Base-by-base conservation (phyloP, 2,329 filamentous ascomycete genomes). In the Penicillium polonicum region DNA sequence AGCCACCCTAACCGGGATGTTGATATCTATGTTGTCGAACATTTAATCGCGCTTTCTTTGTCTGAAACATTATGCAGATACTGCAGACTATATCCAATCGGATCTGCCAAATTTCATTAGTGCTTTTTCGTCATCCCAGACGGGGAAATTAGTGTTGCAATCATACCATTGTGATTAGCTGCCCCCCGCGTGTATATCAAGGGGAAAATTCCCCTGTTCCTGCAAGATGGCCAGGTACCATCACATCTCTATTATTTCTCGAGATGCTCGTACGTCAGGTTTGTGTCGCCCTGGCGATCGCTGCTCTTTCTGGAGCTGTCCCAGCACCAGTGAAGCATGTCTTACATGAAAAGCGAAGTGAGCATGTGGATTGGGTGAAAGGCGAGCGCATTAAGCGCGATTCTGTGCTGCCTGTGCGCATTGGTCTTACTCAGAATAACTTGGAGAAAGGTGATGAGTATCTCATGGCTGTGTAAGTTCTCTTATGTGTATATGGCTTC, bases 381-480 rank as follows among this genome's bases (percentile, higher is more conserved):
- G 62, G 71, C 29, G 65, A 73, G 45, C 73, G 72, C 35, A 61
- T 78, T 48, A 66, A 74, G 23, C 60, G 69, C 19, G 62, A 71
- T 55, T 65, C 73, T 0, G 67, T 75, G 31, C 63, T 80, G 45
- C 78, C 78, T 1, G 76, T 80, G 65, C 72, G 77, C n/a, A 79
- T 80, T 61, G 78, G 76, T 19, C 60, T 80, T 49, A 73, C 71
- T n/a, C 79, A 81, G 63, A 70, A 69, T 29, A 80, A 80, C 53
- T 62, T 81, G 15, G 73, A 79, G 13, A 70, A 73, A 17, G 78
- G 76, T n/a, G 71, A 77, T 64, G 74, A 77, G 39, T 70, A 71
- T 23, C 67, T 79, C 17, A 78, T 78, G 76, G 75, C 77, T 35
- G 72, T 80, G 69, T 71, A 63, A 36, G 69, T 59, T 35, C 5